Percentiles rank a stretch among this genome's conserved stretches.
These are phyloP conservation scores for Cryomyces minteri DNA, from an alignment of 495 filamentous ascomycete species.

Conservation along the genomic window DNA sequence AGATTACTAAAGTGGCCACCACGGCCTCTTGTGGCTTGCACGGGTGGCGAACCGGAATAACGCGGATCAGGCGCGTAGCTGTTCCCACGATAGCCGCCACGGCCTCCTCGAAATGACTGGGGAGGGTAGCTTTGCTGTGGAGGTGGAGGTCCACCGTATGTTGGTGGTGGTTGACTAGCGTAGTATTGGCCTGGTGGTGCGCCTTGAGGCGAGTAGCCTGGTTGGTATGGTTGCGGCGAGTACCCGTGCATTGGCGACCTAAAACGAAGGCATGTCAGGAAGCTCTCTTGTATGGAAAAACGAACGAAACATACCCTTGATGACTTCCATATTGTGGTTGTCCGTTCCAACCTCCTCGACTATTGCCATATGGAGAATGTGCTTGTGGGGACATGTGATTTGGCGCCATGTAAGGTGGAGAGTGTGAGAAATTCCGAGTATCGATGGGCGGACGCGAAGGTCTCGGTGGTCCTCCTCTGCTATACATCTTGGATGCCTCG, in stretches of 20 bases:
- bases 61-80: conserved; percentile 34
- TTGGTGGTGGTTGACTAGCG: conserved; percentile 28
- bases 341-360: conserved; percentile 37
- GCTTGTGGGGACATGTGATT: conserved; percentile 30
- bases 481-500: not conserved
- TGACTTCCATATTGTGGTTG: conserved; percentile 36
- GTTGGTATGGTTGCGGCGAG: conserved; percentile 31
- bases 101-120: conserved; percentile 33
- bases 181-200: conserved; percentile 33
- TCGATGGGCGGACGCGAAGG: conserved; percentile 7
- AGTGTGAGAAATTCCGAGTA: conserved; percentile 7
- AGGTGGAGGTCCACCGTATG: conserved; percentile 34
- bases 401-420: conserved; percentile 12
- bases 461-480: not conserved
- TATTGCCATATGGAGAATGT: conserved; percentile 41
- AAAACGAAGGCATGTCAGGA: not conserved
- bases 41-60: conserved; percentile 19
- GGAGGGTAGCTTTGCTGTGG: conserved; percentile 29
- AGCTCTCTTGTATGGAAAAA: not conserved
- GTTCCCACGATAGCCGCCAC: conserved; percentile 34
- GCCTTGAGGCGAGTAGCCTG: conserved; percentile 26
- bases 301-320: conserved; percentile 32
- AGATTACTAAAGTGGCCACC: conserved; percentile 37
- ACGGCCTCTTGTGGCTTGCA: conserved; percentile 5
- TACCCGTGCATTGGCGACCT: conserved; percentile 19